phyloP scores from a whole-genome alignment of 2,329 filamentous ascomycete species.

The Aspergillus sp. region DNA sequence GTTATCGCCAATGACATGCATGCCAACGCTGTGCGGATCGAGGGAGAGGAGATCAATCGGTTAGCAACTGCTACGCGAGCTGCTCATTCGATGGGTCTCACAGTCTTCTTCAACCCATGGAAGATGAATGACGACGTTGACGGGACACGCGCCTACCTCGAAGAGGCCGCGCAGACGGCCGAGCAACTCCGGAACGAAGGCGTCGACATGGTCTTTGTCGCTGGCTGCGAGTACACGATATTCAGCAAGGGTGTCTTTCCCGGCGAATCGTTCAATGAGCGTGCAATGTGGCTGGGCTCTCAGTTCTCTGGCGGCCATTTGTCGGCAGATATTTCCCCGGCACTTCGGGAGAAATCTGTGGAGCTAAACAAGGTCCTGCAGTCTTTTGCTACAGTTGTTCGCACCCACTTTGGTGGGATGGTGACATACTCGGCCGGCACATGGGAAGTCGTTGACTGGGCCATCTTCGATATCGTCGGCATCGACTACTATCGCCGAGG shows the following conservation, averaged over 20 bases:
- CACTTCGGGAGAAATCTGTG: slow-evolving; percentile 9
- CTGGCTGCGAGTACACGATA: slow-evolving; percentile 14
- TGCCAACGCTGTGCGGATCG: slow-evolving; percentile 13
- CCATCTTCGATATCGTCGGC: slow-evolving; percentile 15
- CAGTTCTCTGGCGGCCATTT: slow-evolving; percentile 6
- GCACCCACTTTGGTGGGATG: slow-evolving; percentile 1
- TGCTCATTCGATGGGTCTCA: slow-evolving; percentile 8
- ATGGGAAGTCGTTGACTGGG: slow-evolving; percentile 17
- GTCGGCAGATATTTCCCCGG: slow-evolving; percentile 3
- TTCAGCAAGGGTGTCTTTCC: slow-evolving; percentile 15
- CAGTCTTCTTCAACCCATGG: slow-evolving; percentile 15
- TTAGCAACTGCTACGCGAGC: slow-evolving; percentile 6
- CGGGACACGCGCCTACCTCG: slow-evolving; percentile 6
- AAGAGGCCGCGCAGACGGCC: slow-evolving; percentile 7
- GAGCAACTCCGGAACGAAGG: slow-evolving; percentile 9
- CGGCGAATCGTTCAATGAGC: slow-evolving; percentile 10
- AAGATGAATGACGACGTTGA: slow-evolving; percentile 13
- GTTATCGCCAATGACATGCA: slow-evolving; percentile 8
- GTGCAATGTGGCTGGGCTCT: slow-evolving; percentile 8
- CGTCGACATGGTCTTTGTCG: slow-evolving; percentile 9
- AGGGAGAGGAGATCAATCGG: slow-evolving; percentile 10
- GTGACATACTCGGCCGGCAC: slow-evolving; percentile 15
- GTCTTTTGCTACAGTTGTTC: slow-evolving; percentile 7
- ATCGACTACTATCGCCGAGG: slow-evolving; percentile 15
- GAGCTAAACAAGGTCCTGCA: slow-evolving; percentile 7